Percentiles rank a stretch among this genome's conserved stretches.
These are phyloP conservation scores for Filobasidium floriforme DNA, from an alignment of 768 basidiomycete genomes.

Conservation along the genomic window DNA sequence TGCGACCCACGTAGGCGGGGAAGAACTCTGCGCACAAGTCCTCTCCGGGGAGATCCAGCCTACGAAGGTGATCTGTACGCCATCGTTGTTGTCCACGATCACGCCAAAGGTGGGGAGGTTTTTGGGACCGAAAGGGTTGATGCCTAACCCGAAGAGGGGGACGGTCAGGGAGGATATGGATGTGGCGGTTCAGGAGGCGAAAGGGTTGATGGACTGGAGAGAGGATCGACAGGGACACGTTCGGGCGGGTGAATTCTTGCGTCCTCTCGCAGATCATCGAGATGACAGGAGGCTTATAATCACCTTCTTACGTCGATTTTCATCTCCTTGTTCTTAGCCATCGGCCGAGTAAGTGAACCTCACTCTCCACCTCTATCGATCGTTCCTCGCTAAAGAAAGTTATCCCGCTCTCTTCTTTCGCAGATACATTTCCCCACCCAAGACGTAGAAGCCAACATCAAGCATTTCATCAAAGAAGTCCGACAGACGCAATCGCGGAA, in stretches of 20 bases:
- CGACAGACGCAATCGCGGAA: conserved; percentile 44
- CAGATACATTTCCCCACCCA: conserved; percentile 67
- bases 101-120: conserved; percentile 68
- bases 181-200: conserved; percentile 68
- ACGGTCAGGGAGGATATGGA: conserved; percentile 85
- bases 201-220: conserved; percentile 84
- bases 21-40: conserved; percentile 77
- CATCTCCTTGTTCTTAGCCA: conserved; percentile 11
- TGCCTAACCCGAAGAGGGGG: conserved; percentile 90
- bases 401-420: background rate
- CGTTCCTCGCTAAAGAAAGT: conserved; percentile 1
- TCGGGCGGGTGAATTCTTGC: conserved; percentile 54
- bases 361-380: conserved; percentile 9
- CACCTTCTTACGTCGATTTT: background rate
- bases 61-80: conserved; percentile 75
- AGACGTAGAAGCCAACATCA: conserved; percentile 71
- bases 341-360: conserved; percentile 30
- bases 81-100: conserved; percentile 67
- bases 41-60: conserved; percentile 65
- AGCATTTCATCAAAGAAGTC: conserved; percentile 56
- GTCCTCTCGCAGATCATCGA: background rate
- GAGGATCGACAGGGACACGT: conserved; percentile 81
- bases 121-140: conserved; percentile 78
- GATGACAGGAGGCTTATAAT: background rate
- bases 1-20: conserved; percentile 81